These are phyloP conservation scores for Lolium rigidum DNA, from an alignment of 176 grass and related monocot genomes.

Conservation along the genomic window DNA sequence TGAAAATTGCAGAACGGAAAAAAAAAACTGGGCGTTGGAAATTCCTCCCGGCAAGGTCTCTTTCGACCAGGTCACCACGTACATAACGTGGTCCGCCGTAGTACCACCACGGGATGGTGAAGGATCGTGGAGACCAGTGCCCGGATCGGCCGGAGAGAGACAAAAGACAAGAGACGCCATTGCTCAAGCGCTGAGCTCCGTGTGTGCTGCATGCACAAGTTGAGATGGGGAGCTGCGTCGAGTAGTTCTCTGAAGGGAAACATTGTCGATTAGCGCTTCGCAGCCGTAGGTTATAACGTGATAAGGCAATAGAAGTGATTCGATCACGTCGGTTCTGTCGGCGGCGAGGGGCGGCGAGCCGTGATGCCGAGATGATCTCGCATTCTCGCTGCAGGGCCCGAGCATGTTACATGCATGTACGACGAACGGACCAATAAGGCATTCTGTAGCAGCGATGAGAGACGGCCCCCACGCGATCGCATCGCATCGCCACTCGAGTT, in stretches of 20 bases:
- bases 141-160: slow-evolving; percentile 2
- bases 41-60: slow-evolving; percentile 34
- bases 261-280: not conserved
- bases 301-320: not conserved
- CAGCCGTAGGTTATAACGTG: not conserved
- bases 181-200: not conserved
- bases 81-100: not conserved
- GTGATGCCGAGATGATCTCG: not conserved
- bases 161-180: not conserved
- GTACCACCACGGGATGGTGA: no score
- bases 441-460: not conserved
- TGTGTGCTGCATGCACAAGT: not conserved
- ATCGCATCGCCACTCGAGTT: not conserved
- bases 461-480: not conserved
- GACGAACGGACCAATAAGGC: no score
- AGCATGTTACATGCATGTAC: not conserved
- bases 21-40: not conserved
- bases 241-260: not conserved
- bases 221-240: no score
- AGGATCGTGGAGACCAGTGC: not conserved
- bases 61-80: slow-evolving; percentile 27
- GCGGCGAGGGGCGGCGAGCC: not conserved
- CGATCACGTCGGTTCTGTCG: not conserved
- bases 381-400: not conserved
- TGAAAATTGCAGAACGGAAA: not conserved